Evolutionary conservation across 75 land plant genomes (phyloP).

Genomic region (Pinus tabuliformis): DNA sequence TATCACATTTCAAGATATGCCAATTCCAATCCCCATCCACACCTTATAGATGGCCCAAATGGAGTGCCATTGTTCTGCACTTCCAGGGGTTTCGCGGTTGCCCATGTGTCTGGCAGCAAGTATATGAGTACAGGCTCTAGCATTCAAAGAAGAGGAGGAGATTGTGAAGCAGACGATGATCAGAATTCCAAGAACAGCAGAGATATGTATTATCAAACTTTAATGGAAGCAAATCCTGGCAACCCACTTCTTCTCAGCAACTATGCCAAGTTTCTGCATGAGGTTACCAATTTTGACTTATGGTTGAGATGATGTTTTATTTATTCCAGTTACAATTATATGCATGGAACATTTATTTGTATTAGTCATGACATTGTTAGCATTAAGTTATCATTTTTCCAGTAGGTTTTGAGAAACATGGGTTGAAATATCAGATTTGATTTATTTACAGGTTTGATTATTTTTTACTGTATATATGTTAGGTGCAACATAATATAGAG

Average conservation of each 20-base stretch:
- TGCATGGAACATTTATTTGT: too few relatives aligned
- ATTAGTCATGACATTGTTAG: too few relatives aligned
- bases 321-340: too few relatives aligned
- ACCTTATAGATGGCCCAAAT: background rate
- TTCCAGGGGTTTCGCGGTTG: background rate
- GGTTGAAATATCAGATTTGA: background rate
- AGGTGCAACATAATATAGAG: slow-evolving; percentile 17
- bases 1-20: too few relatives aligned
- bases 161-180: slow-evolving; percentile 8
- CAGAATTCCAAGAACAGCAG: slow-evolving; percentile 9
- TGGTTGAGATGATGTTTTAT: background rate
- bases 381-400: too few relatives aligned
- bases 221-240: slow-evolving; percentile 60
- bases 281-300: slow-evolving; percentile 22
- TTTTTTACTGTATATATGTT: too few relatives aligned
- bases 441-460: background rate
- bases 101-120: slow-evolving; percentile 2
- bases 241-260: slow-evolving; percentile 53
- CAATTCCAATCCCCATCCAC: too few relatives aligned
- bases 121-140: slow-evolving; percentile 5
- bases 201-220: slow-evolving; percentile 39
- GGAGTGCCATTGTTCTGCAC: background rate
- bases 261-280: slow-evolving; percentile 53
- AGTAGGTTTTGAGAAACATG: background rate
- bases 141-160: slow-evolving; percentile 11